Base-by-base conservation (phyloP, 306 rosid species). In the Lathyrus tuberosus region DNA sequence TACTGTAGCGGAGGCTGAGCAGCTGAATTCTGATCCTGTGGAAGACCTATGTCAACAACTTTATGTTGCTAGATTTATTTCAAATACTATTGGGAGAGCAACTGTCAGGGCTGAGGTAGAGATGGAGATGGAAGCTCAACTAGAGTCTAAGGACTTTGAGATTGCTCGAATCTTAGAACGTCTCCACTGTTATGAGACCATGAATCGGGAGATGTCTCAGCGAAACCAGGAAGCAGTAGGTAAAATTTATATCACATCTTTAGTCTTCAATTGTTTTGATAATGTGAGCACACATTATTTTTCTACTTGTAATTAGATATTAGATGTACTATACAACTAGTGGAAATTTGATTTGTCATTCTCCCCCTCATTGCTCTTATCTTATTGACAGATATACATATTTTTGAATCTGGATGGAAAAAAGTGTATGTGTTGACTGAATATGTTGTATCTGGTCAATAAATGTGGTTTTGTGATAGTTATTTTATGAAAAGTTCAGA, bases 171-270 rank as follows among this genome's bases (percentile, higher is more conserved):
- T 95, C 79, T 37, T 68, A 47, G 99, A 95, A 74, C 89, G 96
- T 37, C 96, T 95, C 40, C 91, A 33, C 49, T 91, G 79, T 78
- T 95, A 95, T 70, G 96, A 91, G 89, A 91, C 91, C 28, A 91
- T 89, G 91, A 95, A 91, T 81, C 90, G 81, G 84, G 99, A 95
- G 84, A 91, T 95, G 99, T 91, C 89, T 72, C 99, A 95, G 87
- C 84, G 99, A 83, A 95, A 95, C 80, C 95, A 85, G 85, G 97
- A 95, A 33, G 96, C 88, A 76, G 79, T 95, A 8, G 99, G 99
- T 95, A 40, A 88, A 95, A 76, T 53, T 59, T 31, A 13, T 64
- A 48, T 71, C 74, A 20, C 40, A 30, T 65, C 57, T 49, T 46
- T 70, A 28, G 46, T 57, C 74, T 64, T 6, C 35, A 4, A 33